phyloP scores from a whole-genome alignment of 2,329 filamentous ascomycete species.

The Myriangium duriaei region DNA sequence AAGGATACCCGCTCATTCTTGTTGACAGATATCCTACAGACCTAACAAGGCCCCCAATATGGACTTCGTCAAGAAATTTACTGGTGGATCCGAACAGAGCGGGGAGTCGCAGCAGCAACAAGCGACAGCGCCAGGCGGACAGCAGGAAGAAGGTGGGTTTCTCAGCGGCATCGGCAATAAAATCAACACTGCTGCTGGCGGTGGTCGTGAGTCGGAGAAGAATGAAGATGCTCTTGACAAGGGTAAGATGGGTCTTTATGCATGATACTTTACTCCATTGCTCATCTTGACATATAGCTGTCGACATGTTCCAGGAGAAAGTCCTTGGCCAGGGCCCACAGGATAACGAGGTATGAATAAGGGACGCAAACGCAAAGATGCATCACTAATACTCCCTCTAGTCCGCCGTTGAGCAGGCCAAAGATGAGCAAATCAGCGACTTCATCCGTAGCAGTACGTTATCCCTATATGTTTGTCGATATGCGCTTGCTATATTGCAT shows the following conservation, averaged over 20 bases:
- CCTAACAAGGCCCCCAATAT: too few relatives aligned
- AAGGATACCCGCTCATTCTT: too few relatives aligned
- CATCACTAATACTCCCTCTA: slow-evolving; percentile 13
- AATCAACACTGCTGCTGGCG: slow-evolving; percentile 58
- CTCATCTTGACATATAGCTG: slow-evolving; percentile 35
- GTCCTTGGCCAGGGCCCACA: slow-evolving; percentile 58
- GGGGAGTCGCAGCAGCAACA: slow-evolving; percentile 21
- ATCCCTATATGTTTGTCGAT: neutral
- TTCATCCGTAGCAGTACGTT: slow-evolving; percentile 45
- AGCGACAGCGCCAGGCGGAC: slow-evolving; percentile 9
- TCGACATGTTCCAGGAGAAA: slow-evolving; percentile 69
- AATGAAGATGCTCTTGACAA: slow-evolving; percentile 77
- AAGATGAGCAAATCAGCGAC: slow-evolving; percentile 67
- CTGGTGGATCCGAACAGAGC: slow-evolving; percentile 27
- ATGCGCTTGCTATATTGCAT: too few relatives aligned
- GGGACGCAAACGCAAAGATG: slow-evolving; percentile 26
- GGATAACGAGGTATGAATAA: slow-evolving; percentile 40
- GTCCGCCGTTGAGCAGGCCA: slow-evolving; percentile 63
- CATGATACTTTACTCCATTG: slow-evolving; percentile 5
- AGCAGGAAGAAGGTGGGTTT: slow-evolving; percentile 30
- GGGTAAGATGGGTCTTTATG: slow-evolving; percentile 40
- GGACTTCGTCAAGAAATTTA: slow-evolving; percentile 37
- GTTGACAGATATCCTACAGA: too few relatives aligned
- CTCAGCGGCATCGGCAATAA: slow-evolving; percentile 54
- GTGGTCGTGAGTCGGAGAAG: slow-evolving; percentile 63